Evolutionary conservation across 1,284 basidiomycete species (phyloP).

Genomic region (Ceraceosorus guamensis): DNA sequence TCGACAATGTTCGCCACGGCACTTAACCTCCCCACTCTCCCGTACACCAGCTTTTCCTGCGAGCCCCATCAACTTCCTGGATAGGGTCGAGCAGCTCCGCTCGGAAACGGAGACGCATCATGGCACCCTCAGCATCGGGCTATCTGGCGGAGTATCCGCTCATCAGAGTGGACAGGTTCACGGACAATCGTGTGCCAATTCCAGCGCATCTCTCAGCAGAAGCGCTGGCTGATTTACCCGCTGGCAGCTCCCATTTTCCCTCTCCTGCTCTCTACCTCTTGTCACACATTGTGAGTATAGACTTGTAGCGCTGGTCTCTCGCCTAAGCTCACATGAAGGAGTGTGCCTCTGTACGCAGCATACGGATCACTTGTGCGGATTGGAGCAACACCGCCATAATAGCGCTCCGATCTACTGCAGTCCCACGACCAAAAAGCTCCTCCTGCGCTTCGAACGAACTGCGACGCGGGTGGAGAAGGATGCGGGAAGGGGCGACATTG

Average conservation of each 20-base stretch:
- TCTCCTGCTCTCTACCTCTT: constrained; percentile 29
- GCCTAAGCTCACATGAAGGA: too few relatives aligned
- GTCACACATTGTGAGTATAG: constrained; percentile 19
- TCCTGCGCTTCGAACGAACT: constrained; percentile 31
- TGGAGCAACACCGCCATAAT: constrained; percentile 20
- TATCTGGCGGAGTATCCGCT: constrained; percentile 39
- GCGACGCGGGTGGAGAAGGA: constrained; percentile 20
- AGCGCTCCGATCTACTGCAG: constrained; percentile 35
- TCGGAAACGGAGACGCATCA: background rate
- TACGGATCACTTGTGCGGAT: constrained; percentile 40
- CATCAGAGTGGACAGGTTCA: constrained; percentile 35
- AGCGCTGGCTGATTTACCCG: constrained; percentile 1
- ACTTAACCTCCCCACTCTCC: too few relatives aligned
- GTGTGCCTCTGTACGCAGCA: constrained; percentile 8
- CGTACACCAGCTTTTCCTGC: too few relatives aligned
- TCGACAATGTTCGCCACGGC: too few relatives aligned
- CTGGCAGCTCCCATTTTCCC: constrained; percentile 5
- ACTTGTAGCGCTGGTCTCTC: too few relatives aligned
- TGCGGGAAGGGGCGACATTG: constrained; percentile 12
- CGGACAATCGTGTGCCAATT: constrained; percentile 16
- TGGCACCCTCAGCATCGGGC: constrained; percentile 13
- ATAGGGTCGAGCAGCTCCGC: too few relatives aligned
- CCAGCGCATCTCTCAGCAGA: constrained; percentile 15
- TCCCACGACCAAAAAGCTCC: constrained; percentile 24
- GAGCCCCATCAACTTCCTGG: too few relatives aligned